Evolutionary conservation across 1,284 basidiomycete genomes (phyloP).

Genomic region (Apiotrichum domesticum): DNA sequence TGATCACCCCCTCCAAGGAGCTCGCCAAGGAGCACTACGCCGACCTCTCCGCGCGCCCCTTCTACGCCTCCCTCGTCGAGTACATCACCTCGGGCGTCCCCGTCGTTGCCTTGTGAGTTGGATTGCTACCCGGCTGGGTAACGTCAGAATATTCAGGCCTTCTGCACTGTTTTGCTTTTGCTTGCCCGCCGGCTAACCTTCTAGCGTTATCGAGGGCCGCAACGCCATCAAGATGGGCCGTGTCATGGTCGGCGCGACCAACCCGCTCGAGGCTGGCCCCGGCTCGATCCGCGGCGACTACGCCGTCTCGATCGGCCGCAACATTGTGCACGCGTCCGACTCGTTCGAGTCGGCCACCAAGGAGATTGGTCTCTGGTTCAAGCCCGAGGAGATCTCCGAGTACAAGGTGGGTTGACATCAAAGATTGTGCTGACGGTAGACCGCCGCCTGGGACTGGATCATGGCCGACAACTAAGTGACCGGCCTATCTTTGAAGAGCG

Average conservation of each 20-base stretch:
- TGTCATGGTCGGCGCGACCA: slow-evolving; percentile 43
- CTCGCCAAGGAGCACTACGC: slow-evolving; percentile 44
- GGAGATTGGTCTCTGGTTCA: slow-evolving; percentile 51
- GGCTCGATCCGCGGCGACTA: slow-evolving; percentile 40
- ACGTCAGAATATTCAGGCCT: no score
- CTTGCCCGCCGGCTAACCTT: no score
- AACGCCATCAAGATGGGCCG: slow-evolving; percentile 44
- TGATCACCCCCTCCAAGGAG: slow-evolving; percentile 37
- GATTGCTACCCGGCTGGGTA: neutral
- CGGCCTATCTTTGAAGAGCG: no score
- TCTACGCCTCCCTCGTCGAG: slow-evolving; percentile 42
- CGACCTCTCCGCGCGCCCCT: slow-evolving; percentile 38
- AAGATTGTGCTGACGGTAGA: no score
- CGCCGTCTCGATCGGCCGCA: slow-evolving; percentile 38
- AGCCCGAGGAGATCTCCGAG: slow-evolving; percentile 44
- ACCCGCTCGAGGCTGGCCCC: slow-evolving; percentile 39
- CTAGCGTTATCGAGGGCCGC: slow-evolving; percentile 43
- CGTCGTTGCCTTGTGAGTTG: slow-evolving; percentile 41
- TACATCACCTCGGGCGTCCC: slow-evolving; percentile 44
- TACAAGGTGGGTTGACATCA: slow-evolving; percentile 31
- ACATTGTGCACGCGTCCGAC: slow-evolving; percentile 43
- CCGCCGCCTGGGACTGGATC: slow-evolving; percentile 16
- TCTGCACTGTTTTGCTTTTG: no score
- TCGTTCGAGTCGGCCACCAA: slow-evolving; percentile 49
- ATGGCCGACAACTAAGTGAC: slow-evolving; percentile 18